Percentiles rank a stretch among this genome's conserved stretches.
phyloP scores from a whole-genome alignment of 2,329 filamentous ascomycete species.

The Dactylellina haptotyla region DNA sequence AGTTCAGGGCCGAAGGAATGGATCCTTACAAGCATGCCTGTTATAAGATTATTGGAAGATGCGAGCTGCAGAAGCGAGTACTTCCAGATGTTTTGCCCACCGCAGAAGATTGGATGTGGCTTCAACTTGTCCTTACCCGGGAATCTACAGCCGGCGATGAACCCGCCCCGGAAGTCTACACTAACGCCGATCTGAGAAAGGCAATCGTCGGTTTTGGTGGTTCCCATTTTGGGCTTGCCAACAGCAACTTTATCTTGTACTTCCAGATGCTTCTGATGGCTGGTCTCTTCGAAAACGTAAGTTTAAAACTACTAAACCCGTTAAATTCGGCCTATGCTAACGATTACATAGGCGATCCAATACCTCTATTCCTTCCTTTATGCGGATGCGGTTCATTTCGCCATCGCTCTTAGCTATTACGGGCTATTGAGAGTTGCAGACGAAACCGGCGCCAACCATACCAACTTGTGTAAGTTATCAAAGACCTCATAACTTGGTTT shows the following conservation, averaged over 20 bases:
- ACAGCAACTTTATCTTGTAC: constrained; percentile 82
- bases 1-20: constrained; percentile 84
- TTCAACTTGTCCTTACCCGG: constrained; percentile 75
- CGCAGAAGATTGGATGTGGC: constrained; percentile 77
- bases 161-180: constrained; percentile 74
- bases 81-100: constrained; percentile 72
- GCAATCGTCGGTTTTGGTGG: constrained; percentile 89
- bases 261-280: constrained; percentile 78
- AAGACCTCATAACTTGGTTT: neutral
- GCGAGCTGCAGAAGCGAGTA: constrained; percentile 73
- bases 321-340: constrained; percentile 15
- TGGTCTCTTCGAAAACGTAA: constrained; percentile 82
- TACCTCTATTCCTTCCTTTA: constrained; percentile 93
- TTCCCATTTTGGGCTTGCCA: constrained; percentile 83
- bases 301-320: neutral
- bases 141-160: constrained; percentile 73
- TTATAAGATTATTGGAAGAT: constrained; percentile 94
- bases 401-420: constrained; percentile 87
- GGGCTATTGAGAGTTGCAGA: constrained; percentile 78
- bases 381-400: constrained; percentile 93
- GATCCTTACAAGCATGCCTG: constrained; percentile 97
- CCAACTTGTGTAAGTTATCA: constrained; percentile 59
- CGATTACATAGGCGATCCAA: constrained; percentile 75
- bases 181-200: constrained; percentile 74
- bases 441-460: constrained; percentile 46